These are phyloP conservation scores for Termitomyces sp. DNA, from an alignment of 768 basidiomycete species.

Conservation along the genomic window DNA sequence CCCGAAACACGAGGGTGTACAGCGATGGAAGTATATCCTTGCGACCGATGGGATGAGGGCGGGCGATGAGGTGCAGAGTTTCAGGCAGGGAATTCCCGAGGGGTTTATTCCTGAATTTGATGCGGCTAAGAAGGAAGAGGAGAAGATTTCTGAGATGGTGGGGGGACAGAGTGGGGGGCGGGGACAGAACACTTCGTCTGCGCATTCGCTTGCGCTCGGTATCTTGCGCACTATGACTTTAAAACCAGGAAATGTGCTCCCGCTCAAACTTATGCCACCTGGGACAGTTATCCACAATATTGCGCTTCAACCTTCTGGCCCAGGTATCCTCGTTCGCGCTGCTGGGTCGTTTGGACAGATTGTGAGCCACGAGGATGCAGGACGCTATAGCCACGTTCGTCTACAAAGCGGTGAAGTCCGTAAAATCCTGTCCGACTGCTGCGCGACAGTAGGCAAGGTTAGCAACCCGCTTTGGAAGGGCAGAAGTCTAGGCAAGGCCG, in stretches of 20 bases:
- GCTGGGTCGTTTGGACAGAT: constrained; percentile 86
- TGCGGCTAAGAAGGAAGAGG: constrained; percentile 14
- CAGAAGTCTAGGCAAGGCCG: constrained; percentile 85
- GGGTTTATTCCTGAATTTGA: constrained; percentile 61
- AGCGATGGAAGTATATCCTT: constrained; percentile 86
- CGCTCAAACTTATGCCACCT: constrained; percentile 86
- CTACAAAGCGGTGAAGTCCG: constrained; percentile 93
- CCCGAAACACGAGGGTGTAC: constrained; percentile 42
- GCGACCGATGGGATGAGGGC: constrained; percentile 87
- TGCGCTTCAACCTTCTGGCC: constrained; percentile 69
- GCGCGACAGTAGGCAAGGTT: constrained; percentile 87
- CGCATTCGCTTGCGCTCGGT: constrained; percentile 73
- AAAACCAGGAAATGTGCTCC: constrained; percentile 91
- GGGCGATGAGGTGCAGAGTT: constrained; percentile 85
- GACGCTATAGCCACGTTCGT: constrained; percentile 74
- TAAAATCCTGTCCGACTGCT: constrained; percentile 73
- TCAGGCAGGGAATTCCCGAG: constrained; percentile 74
- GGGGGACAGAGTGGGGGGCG: constrained; percentile 8
- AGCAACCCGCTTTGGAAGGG: constrained; percentile 91
- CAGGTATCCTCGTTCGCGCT: constrained; percentile 79
- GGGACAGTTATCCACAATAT: constrained; percentile 88
- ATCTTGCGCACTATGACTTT: constrained; percentile 78
- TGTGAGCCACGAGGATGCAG: constrained; percentile 68
- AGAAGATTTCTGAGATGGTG: constrained; percentile 10
- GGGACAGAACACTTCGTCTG: constrained; percentile 25